A percentile compares a stretch with the other conserved stretches of the same genome.
These are phyloP conservation scores for Raddia distichophylla DNA, from an alignment of 176 grass and related monocot genomes.

Conservation along the genomic window DNA sequence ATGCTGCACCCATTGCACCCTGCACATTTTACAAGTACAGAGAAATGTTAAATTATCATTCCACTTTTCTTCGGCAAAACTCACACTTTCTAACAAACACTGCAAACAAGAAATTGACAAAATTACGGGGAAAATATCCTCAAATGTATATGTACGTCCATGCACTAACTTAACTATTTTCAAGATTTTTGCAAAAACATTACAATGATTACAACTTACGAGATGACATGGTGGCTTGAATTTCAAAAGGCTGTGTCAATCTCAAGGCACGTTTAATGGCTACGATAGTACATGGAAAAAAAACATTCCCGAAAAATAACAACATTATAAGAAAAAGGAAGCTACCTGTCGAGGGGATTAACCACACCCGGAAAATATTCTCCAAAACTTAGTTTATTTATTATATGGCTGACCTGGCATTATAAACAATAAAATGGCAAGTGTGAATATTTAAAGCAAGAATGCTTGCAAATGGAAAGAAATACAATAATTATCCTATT, in stretches of 20 bases:
- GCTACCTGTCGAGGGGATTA: conserved; percentile 94
- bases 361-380: conserved; percentile 89
- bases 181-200: no score
- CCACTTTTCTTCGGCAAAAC: neutral
- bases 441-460: conserved; percentile 24
- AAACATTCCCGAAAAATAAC: neutral
- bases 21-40: conserved; percentile 48
- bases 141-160: no score
- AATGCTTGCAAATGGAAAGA: neutral
- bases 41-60: conserved; percentile 31
- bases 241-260: no score
- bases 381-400: conserved; percentile 90
- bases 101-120: conserved; percentile 5
- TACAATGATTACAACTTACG: no score
- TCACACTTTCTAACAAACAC: neutral
- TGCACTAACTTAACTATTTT: no score
- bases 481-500: conserved; percentile 23
- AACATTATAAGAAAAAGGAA: conserved; percentile 40
- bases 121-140: neutral
- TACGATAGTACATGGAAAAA: no score
- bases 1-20: conserved; percentile 78
- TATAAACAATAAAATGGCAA: conserved; percentile 17
- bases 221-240: no score
- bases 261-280: no score
- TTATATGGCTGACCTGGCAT: conserved; percentile 89